Evolutionary conservation across 1,284 basidiomycete genomes (phyloP), one percentile per base, ranked within the genome.

Genomic region (Trichosporon sp.): DNA sequence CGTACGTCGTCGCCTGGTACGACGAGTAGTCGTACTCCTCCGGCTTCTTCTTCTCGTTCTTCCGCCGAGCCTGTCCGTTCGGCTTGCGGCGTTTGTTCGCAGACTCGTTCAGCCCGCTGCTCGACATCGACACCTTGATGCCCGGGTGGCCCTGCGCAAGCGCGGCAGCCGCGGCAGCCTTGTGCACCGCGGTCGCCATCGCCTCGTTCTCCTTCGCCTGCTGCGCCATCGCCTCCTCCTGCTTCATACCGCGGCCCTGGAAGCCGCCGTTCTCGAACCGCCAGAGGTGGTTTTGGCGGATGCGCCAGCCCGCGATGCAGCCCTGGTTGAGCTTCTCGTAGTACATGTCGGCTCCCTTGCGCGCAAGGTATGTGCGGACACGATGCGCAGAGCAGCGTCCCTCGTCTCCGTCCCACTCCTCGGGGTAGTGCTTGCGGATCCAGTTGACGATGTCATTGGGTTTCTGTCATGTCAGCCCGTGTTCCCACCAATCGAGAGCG

Each of bases 331-430:
- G 77, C 73, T 82, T 82, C 67, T 82, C 80, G 70, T 82, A 82
- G 72, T 82, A 82, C 80, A 82, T 82, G 75, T 82, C 80, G 68
- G 80, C 76, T 62, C 80, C 80, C 68, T 82, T 82, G n/a, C 80
- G 76, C 21, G 80, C 80, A 47, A 82, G 77, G 53, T 82, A 82
- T 1, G 80, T 82, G 62, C 80, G 78, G 15, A 82, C 80, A 51
- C 80, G 79, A 66, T 82, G 80, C 4, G 80, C 78, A 0, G 79
- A 80, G 69, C 80, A 82, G 25, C 80, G 77, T 6, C 80, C 80
- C 72, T 82, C 80, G 73, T 82, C 80, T 6, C 80, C 80, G 66
- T 82, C 80, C 80, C 80, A 82, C 71, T 82, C 80, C 38, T 76
- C 70, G 12, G 80, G 79, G 65, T 82, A 81, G 76, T 82, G 79